Evolutionary conservation across 2,329 filamentous ascomycete genomes (phyloP), one percentile per base, ranked within the genome.

Genomic region (Nigrospora osmanthi): DNA sequence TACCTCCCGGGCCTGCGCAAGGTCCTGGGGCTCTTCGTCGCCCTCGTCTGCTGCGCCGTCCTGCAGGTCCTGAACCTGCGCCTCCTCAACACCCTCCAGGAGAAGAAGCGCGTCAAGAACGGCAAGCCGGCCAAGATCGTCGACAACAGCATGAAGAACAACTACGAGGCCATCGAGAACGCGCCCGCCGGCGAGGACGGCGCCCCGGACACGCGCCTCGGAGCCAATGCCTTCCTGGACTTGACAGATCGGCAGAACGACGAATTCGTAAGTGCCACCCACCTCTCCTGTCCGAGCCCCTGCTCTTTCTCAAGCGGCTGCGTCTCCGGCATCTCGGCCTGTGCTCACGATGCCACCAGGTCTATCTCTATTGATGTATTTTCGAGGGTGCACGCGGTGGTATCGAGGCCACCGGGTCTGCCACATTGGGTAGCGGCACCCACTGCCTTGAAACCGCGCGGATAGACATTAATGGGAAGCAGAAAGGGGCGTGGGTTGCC

Each of bases 221-320:
- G 75, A 6, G 65, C 70, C 13, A 68, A 74, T 43, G 73, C 71
- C 0, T 77, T 76, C 44, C 53, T 72, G 49, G 81, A 86, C 58
- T 48, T 83, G 54, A 85, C 81, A 1, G 82, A 85, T 57, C 63
- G 72, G n/a, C 64, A 82, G 64, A 85, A 85, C 52, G 79, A 85
- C 45, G 80, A 85, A 56, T 85, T 85, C 63, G 70, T 82, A 6
- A 41, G 39, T 34, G 23, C 19, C 19, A 4, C 19, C 19, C 23
- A 6, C 23, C 7, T 10, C 5, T 7, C 23, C 5, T 28, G 23
- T 7, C 23, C 23, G 10, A 28, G 23, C 10, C 23, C 4, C 23
- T 2, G 23, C 9, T 28, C 23, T 10, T 10, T 7, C 10, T 28
- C 23, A 28, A 28, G 23, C 9, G 23, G 6, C 7, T 10, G 23